These are phyloP conservation scores for Calamus simplicifolius DNA, from an alignment of 176 grass and related monocot species.

Conservation along the genomic window DNA sequence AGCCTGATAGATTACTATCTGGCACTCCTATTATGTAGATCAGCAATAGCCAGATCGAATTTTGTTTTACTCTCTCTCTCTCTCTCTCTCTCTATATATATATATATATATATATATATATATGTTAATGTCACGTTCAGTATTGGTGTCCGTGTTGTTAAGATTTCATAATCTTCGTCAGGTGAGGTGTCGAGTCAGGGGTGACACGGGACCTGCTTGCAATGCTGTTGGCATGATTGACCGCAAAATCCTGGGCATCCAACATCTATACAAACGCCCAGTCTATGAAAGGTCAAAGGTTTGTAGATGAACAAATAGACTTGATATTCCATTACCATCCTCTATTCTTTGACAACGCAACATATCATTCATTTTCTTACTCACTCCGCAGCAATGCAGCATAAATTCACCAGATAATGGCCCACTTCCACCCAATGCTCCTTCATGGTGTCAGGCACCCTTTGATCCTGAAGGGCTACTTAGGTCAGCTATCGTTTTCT, in stretches of 20 bases:
- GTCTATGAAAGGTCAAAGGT: conserved; percentile 60
- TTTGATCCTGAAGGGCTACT: conserved; percentile 85
- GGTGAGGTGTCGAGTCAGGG: conserved; percentile 61
- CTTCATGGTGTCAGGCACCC: conserved; percentile 80
- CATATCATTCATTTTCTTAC: background rate
- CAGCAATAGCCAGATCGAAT: too few species aligned
- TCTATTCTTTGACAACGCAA: too few species aligned
- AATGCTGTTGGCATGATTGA: conserved; percentile 70
- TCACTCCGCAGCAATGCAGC: conserved; percentile 54
- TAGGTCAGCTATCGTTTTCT: conserved; percentile 29
- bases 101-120: too few species aligned
- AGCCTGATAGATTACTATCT: too few species aligned
- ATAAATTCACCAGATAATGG: conserved; percentile 55
- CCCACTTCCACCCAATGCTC: conserved; percentile 46
- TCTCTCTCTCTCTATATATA: too few species aligned
- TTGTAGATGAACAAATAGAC: background rate
- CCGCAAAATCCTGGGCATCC: conserved; percentile 46
- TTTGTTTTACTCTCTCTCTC: too few species aligned
- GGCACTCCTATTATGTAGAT: too few species aligned
- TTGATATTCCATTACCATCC: too few species aligned
- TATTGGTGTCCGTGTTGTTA: background rate
- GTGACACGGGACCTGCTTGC: conserved; percentile 59
- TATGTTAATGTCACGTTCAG: too few species aligned
- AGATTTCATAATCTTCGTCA: conserved; percentile 12
- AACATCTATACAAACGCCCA: conserved; percentile 57